Base-by-base conservation (phyloP, 2,329 filamentous ascomycete species). In the Ceratocystis colombiana region DNA sequence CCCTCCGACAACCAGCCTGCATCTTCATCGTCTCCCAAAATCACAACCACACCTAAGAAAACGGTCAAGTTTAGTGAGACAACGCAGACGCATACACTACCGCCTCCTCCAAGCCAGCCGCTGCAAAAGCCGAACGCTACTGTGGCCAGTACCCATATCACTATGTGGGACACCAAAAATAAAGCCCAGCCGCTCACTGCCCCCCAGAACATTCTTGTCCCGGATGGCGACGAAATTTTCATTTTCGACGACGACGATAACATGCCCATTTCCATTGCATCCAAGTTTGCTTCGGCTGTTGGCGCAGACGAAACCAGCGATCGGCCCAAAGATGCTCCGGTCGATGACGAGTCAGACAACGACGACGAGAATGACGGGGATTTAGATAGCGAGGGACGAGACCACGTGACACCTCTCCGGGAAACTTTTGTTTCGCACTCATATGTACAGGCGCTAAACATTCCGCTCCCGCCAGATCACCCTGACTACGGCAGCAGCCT, bases 181-280 rank as follows among this genome's bases (percentile, higher is more conserved):
- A 30, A 62, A 3, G 64, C 45, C 17, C 76, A 10, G 74, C 41
- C 30, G 28, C 6, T 45, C 20, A 20, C 28, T 3, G 12, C 37
- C 15, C 48, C 50, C 45, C 20, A 28, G 41, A 50, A 15, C 44
- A 61, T 59, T 20, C 46, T 48, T 50, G 50, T 65, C 5, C 66
- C 66, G 12, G 66, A 68, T 28, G 66, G 77, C 3, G 77, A 78
- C 37, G 77, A 77, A 6, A 71, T 81, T 69, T 81, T 81, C 68
- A 72, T 77, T 4, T 81, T 81, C 65, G 79, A 81, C 63, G 70
- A 71, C 10, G 73, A 72, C 15, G 74, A 74, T 1, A 70, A 74
- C 8, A 73, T 71, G 57, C 71, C 73, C n/a, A 70, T 72, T 15
- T 72, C 72, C 17, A 73, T 70, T 22, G 70, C 70, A 28, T 71